Percentiles rank a stretch among this genome's conserved stretches.
Evolutionary conservation across 805 yeast species (phyloP).

Genomic region (Zygosaccharomyces kombuchaensis): DNA sequence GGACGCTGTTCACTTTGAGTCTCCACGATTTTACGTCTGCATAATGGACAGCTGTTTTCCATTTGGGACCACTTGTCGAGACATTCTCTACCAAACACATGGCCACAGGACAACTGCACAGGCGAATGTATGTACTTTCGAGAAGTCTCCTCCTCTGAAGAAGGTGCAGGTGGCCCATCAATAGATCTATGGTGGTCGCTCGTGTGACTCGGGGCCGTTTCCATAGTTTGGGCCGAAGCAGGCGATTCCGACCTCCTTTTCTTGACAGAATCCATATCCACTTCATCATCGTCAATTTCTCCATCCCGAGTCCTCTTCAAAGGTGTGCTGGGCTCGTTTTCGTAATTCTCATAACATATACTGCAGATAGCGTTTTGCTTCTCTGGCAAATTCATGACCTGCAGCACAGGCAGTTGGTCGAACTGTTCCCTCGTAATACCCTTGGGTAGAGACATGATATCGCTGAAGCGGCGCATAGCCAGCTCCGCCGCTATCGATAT

Average conservation of each 20-base stretch:
- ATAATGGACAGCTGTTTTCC: constrained; percentile 79
- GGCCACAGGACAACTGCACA: constrained; percentile 76
- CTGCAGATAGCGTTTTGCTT: constrained; percentile 43
- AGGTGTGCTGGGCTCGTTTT: constrained; percentile 22
- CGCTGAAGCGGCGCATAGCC: constrained; percentile 59
- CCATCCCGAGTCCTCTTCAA: constrained; percentile 29
- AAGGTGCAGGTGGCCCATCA: neutral
- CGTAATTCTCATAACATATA: constrained; percentile 58
- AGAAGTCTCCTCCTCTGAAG: constrained; percentile 15
- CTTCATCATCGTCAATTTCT: constrained; percentile 21
- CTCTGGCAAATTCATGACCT: constrained; percentile 33
- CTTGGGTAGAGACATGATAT: constrained; percentile 43
- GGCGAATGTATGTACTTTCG: constrained; percentile 53
- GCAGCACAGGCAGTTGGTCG: constrained; percentile 43
- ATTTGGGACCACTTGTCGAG: constrained; percentile 74
- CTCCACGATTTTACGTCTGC: constrained; percentile 56
- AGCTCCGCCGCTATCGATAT: constrained; percentile 65
- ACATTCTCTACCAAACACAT: constrained; percentile 83
- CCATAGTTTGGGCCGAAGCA: constrained; percentile 6
- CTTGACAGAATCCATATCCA: constrained; percentile 19
- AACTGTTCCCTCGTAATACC: constrained; percentile 54
- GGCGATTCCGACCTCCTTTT: constrained; percentile 20
- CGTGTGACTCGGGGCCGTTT: constrained; percentile 6
- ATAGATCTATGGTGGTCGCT: neutral
- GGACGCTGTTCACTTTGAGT: constrained; percentile 7